Base-by-base conservation (phyloP, 805 yeast genomes). In the Saccharomycopsis javanensis region DNA sequence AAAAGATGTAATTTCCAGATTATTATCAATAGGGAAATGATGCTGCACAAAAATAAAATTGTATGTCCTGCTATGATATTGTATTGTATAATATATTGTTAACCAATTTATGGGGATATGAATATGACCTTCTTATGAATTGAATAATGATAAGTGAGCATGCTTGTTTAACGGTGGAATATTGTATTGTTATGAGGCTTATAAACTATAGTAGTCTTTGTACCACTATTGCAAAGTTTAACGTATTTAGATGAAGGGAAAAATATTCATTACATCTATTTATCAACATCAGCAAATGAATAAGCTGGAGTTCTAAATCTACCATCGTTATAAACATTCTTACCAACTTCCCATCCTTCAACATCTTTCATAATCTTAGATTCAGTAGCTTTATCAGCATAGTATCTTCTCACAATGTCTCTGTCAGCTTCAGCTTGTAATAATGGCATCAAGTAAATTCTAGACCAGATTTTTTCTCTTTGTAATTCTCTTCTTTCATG, bases 341-440 rank as follows among this genome's bases (percentile, higher is more conserved):
- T 67, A 57, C 78, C 77, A 56, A 78, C 81, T 56, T 79, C 82
- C 82, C 83, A 82, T 69, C 81, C 83, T 48, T 79, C 78, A 50
- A 80, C 82, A 55, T 78, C 78, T 68, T 77, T 73, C 86, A 82
- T 81, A 63, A 82, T 75, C 67, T 79, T 81, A 59, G 79, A 81
- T 73, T 87, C 95, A 72, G 88, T 78, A 65, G 78, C 79, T 69
- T 80, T 74, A 66, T 85, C 81, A 56, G 87, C 79, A 63, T 73
- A 74, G 60, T 79, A 78, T 66, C 96, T 78, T 73, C 96, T 80
- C 46, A 86, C 88, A 46, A 77, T 68, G 65, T 85, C 86, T 68
- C 96, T 78, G 69, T 88, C 96, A 64, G 81, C 82, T 71, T 88
- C 96, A 46, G 96, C 96, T 64, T 82, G 79, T 56, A 88, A 76